Evolutionary conservation across 805 yeast species (phyloP), one percentile per base, ranked within the genome.

Genomic region (Wickerhamiella shivajii): DNA sequence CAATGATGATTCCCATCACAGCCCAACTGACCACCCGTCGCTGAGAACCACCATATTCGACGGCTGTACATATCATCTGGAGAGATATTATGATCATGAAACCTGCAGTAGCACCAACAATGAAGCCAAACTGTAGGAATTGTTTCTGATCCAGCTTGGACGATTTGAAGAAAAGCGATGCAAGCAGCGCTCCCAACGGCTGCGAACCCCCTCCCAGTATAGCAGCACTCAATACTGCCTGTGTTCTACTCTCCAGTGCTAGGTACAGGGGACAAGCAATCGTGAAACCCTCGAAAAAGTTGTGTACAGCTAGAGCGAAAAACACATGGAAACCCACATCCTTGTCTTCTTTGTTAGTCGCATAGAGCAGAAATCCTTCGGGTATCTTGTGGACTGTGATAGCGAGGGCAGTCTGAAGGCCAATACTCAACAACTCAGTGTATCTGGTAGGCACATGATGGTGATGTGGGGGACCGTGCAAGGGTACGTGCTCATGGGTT

Each of bases 281-380:
- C 11, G 90, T 72, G 51, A 90, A 84, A 0, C 97, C 98, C 53
- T 87, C 98, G 15, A 85, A 76, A 44, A 83, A 75, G 53, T 90
- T 90, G 57, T 87, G 98, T 18, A 90, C 69, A 9, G 84, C 71
- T 49, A 87, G 63, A 30, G 95, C 83, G 14, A 85, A 52, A 48
- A 90, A 85, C 9, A 87, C 81, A 11, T 81, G 66, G 14, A 83
- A 45, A 0, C 97, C 96, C 18, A 84, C 56, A 20, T 63, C 55
- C 2, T 77, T 71, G 47, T 77, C 79, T 0, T 72, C 74, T 37
- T 61, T 60, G 2, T 83, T 66, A 0, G 90, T 84, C 21, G 77
- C 78, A 52, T 70, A 87, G 29, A 92, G 77, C 35, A 87, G 73
- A 48, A 87, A 80, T 0, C 98, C 98, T 56, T 87, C 98, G 0